Evolutionary conservation across 345 rosid genomes (phyloP), one percentile per base, ranked within the genome.

Genomic region (Euphorbia lathyris): DNA sequence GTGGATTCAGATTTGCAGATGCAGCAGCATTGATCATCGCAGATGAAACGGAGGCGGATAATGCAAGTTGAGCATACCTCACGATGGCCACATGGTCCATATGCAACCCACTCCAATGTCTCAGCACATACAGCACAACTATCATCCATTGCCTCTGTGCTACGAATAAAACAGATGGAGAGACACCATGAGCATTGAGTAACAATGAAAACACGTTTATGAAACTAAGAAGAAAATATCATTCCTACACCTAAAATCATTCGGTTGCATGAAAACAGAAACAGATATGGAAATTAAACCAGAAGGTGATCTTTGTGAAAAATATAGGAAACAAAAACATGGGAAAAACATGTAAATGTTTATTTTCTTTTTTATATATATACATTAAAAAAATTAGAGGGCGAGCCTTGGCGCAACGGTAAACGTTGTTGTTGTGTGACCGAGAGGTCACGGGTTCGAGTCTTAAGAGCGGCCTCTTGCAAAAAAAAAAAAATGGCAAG

Each of bases 1-100:
- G 22, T 26, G 38, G 79, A 71, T 51, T 72, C 72, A 19, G 79
- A 50, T 67, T 71, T 71, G 72, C 76, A 76, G 9, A 76, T 66
- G 72, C 79, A 76, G 62, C 79, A 76, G 19, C 36, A 60, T 32
- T 50, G 68, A 67, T 76, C 76, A 9, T 76, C 59, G 67, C 76
- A 76, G 30, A 76, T 62, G 65, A 76, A 76, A 19, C 79, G 76
- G 50, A 76, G 79, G 14, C 66, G 79, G 27, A 66, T 45, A 30
- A 62, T 62, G 72, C 79, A 71, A 16, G 76, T 76, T 20, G 76
- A 71, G 72, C 79, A 76, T 36, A 76, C 76, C 57, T 76, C 79
- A 23, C 72, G 75, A 25, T 76, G 76, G 53, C 72, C 69, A 25
- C 69, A 76, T 6, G 76, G 23, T 45, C 76, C 79, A 12, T 71